Evolutionary conservation across 2,329 filamentous ascomycete genomes (phyloP), one percentile per base, ranked within the genome.

Genomic region (Tolypocladium cylindrosporum): DNA sequence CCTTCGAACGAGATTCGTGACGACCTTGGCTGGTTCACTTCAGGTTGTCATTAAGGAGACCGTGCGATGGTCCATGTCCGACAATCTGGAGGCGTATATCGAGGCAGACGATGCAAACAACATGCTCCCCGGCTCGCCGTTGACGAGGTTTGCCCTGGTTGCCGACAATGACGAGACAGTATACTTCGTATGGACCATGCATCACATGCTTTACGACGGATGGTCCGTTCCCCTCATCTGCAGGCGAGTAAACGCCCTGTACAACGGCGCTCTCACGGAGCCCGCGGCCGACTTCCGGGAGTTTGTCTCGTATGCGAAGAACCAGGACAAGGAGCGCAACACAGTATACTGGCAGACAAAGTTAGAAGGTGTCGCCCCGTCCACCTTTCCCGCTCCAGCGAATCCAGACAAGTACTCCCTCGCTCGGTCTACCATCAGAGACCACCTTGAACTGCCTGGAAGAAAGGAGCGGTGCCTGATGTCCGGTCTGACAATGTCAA

Each of bases 181-280:
- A 19, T 61, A 54, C 40, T 61, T 67, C 19, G 59, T 63, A 16
- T 63, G 60, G 56, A 63, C 63, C 13, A 60, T 59, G n/a, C 65
- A 67, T 45, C 65, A 67, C 55, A 58, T 61, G 36, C 48, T 65
- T 2, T 67, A 66, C 39, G 65, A 67, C 56, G 61, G 60, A 48
- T 66, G 62, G 61, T 61, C 59, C 14, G 27, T 61, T 27, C 51
- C 43, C 19, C 56, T 57, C 19, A 56, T 55, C 14, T 53, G 52
- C 36, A 55, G 52, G 24, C 34, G 50, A 14, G 54, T 60, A 13
- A 42, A 43, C 11, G 21, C 36, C 36, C 40, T 54, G 36, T 60
- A 61, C 42, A 31, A 56, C 3, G 55, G 51, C 10, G 34, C 21
- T 40, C 21, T 24, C 54, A 21, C 21, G 11, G 13, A 27, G 39